Base-by-base conservation (phyloP, 805 yeast species). In the Candida adriatica region DNA sequence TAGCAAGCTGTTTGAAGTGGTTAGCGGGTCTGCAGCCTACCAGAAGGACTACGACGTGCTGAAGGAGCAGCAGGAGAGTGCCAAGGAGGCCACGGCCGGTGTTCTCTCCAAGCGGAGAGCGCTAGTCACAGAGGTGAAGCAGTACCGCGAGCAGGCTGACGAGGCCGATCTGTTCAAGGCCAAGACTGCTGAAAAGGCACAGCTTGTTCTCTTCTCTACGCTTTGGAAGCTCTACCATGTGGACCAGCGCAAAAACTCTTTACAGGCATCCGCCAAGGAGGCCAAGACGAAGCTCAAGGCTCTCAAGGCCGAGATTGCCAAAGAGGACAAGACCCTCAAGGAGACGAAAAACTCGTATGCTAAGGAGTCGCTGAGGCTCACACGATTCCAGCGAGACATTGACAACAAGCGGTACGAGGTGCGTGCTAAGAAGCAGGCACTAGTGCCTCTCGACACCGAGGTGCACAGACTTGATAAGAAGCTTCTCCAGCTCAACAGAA, bases 21-120 rank as follows among this genome's bases (percentile, higher is more conserved):
- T 92, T 17, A 81, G 94, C 38, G 95, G 96, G 0, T 83, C 95
- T 0, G 56, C 64, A 6, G 92, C 83, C 24, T 70, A 54, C 43
- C 70, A 73, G 27, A 62, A 61, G 18, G 85, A 85, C 35, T 90
- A 82, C 52, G 90, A 81, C 8, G 38, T 43, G 11, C 57, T 85
- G 30, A 67, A 70, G 42, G 81, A 74, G 13, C 75, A 78, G 44
- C 71, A 69, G 33, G 92, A 79, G 26, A 63, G 61, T 18, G 79
- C 90, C 3, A 78, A 71, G 35, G 80, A 75, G 26, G 64, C 66
- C 2, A 68, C 94, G 0, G 70, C 79, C 3, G 63, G 73, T 8
- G 71, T 82, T 4, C 74, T 80, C 38, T 70, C 84, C 17, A 72
- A 77, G 39, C 79, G 79, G 55, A 72, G 88, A 52, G 70, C 78